These are phyloP conservation scores for Phytophthora ohioensis DNA, from an alignment of 352 stramenopile genomes.

Conservation along the genomic window DNA sequence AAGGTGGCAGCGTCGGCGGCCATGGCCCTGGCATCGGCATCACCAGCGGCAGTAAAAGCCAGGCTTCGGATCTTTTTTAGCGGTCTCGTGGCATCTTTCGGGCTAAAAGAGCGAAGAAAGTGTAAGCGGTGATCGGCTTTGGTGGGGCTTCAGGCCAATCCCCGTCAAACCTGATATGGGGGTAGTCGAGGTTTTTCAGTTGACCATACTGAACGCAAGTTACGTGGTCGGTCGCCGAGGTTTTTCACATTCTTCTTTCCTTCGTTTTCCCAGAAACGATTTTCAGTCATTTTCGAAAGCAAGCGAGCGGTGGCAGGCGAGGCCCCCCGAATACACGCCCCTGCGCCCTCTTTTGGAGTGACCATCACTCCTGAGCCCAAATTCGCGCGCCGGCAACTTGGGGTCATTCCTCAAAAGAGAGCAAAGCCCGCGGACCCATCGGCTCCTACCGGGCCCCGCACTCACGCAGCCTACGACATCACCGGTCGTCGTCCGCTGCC, in stretches of 20 bases:
- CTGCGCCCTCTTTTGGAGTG: constrained; percentile 43
- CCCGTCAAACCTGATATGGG: constrained; percentile 32
- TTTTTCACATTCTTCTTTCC: constrained; percentile 50
- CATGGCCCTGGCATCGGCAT: neutral
- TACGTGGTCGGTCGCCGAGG: constrained; percentile 21
- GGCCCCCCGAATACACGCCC: constrained; percentile 50
- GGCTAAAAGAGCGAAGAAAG: constrained; percentile 29
- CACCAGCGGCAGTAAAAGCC: constrained; percentile 23
- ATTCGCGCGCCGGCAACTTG: constrained; percentile 39
- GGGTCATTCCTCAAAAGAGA: constrained; percentile 70
- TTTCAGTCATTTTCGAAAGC: constrained; percentile 68
- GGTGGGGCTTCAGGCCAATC: constrained; percentile 10
- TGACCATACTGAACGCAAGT: constrained; percentile 28
- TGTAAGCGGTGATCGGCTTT: constrained; percentile 33
- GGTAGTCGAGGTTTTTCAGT: constrained; percentile 41
- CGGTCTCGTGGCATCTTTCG: constrained; percentile 41
- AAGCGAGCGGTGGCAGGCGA: constrained; percentile 53
- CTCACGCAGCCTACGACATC: constrained; percentile 3
- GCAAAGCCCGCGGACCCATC: constrained; percentile 37
- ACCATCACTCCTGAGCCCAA: constrained; percentile 51
- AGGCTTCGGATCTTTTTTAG: constrained; percentile 37
- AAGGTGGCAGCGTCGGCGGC: neutral
- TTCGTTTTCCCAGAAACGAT: constrained; percentile 47
- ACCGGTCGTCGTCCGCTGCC: constrained; percentile 2
- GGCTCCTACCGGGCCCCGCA: constrained; percentile 2